phyloP scores from a whole-genome alignment of 2,329 filamentous ascomycete genomes.

The Aspergillus felis region DNA sequence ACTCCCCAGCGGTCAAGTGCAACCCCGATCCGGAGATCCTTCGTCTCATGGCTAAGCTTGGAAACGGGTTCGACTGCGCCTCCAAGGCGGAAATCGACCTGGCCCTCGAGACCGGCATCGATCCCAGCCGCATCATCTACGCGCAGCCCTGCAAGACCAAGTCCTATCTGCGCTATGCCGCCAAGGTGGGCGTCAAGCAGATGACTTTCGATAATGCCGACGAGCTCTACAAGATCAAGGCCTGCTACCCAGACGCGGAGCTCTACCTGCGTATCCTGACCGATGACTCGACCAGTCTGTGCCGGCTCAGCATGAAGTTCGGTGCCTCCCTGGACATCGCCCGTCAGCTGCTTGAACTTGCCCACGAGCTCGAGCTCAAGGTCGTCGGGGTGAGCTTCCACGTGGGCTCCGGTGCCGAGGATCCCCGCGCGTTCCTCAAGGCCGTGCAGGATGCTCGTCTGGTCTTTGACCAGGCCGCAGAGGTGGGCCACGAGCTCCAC shows the following conservation, averaged over 20 bases:
- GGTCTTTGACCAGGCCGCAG: conserved; percentile 81
- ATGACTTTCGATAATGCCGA: conserved; percentile 99
- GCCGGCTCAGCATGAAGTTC: conserved; percentile 95
- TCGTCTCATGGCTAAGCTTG: conserved; percentile 78
- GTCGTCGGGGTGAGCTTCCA: conserved; percentile 97
- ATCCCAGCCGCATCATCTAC: conserved; percentile 92
- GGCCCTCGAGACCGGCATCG: conserved; percentile 76
- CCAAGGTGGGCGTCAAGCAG: conserved; percentile 79
- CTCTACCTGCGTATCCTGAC: conserved; percentile 93
- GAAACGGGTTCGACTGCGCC: conserved; percentile 95
- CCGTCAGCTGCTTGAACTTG: conserved; percentile 70
- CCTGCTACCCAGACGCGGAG: conserved; percentile 82
- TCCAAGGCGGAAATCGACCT: conserved; percentile 97
- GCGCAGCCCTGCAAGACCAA: conserved; percentile 99
- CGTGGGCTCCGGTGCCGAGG: conserved; percentile 91
- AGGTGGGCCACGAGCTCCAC: conserved; percentile 74
- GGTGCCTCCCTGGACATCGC: conserved; percentile 84
- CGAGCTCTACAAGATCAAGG: conserved; percentile 96
- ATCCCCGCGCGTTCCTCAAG: conserved; percentile 85
- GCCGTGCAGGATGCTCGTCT: conserved; percentile 83
- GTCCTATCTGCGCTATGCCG: conserved; percentile 90
- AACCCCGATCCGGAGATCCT: conserved; percentile 91
- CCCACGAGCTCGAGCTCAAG: conserved; percentile 77
- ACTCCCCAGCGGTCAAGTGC: conserved; percentile 80
- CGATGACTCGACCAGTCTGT: conserved; percentile 90